Base-by-base conservation (phyloP, 2,329 filamentous ascomycete species). In the Beauveria bassiana region DNA sequence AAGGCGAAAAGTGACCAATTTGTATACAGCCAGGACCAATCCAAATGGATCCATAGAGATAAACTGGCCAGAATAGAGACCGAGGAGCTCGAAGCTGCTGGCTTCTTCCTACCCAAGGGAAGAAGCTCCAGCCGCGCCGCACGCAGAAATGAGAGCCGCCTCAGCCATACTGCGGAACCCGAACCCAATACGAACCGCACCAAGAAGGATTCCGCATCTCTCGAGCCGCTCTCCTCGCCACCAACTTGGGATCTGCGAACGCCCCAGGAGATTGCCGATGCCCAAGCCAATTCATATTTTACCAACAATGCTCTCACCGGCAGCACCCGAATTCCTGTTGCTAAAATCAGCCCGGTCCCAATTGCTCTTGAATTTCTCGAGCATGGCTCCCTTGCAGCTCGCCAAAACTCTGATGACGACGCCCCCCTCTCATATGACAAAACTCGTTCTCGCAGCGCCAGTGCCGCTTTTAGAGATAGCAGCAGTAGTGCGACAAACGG, bases 11-110 rank as follows among this genome's bases (percentile, higher is more conserved):
- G 66, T 40, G 62, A 66, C 24, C 69, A 71, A 40, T 57, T 70
- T 60, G 68, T 69, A 12, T 66, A 66, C 9, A 76, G 79, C 40
- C 75, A 79, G 40, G 86, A 88, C 64, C 80, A 85, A 64, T 89
- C 86, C 38, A 88, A 90, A 72, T 95, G 90, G 90, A 93, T 95
- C 68, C 90, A 95, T 70, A 80, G 90, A 61, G 90, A 95, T 74
- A 93, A 93, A 75, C 76, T 95, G 64, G 90, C 89, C 60, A 85
- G 84, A 70, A 95, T 93, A 67, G 90, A 95, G 74, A 93, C 79
- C 67, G 82, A 87, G 69, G 90, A 95, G 74, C 80, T 95, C 64
- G 88, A 91, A 71, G 89, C 89, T 63, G 89, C 89, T 7, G 90
- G 90, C 34, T 86, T 93, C 67, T 78, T 83, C 56, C 70, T 88